Evolutionary conservation across 2,329 filamentous ascomycete species (phyloP), one percentile per base, ranked within the genome.

Genomic region (Hypomyces perniciosus): DNA sequence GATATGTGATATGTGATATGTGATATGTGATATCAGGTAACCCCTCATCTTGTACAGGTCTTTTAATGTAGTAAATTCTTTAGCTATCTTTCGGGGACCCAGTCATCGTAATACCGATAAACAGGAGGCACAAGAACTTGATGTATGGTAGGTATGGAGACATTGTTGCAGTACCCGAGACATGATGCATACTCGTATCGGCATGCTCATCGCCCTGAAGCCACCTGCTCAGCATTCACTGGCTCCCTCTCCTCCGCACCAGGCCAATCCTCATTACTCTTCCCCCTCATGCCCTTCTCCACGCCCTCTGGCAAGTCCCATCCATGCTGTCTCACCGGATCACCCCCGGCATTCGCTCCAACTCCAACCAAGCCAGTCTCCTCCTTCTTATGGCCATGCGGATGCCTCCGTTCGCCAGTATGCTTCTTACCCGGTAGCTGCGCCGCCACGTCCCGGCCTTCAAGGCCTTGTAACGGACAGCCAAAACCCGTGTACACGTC

Each of bases 401-500:
- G 10, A 12, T 52, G 50, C 26, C 26, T 72, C 26, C 60, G 61
- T 30, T 65, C 64, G 6, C 61, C 61, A n/a, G 69, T 70, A 48
- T 70, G 68, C 44, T 52, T 52, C 42, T 52, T 52, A n/a, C 50
- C 46, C 9, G 50, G 50, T 6, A 52, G 1, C 30, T 48, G 45
- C 7, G 45, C 30, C n/a, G 40, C 20, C 1, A 67, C 20, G 60
- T 79, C 74, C 12, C 63, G 59, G 41, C 63, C 5, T 68, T 71
- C 64, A 6, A 73, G 68, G 5, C 75, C 75, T 20, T 69, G 59
- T 5, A 68, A 51, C 0, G 75, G 75, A 54, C 71, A 69, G 2
- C 74, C 73, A n/a, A 68, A 58, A 1, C 73, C 69, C 10, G 60
- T 59, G 63, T 78, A 61, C 1, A 79, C 66, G 52, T 72, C 67